phyloP scores from a whole-genome alignment of 352 stramenopile genomes.

The Phytophthora parvispora region DNA sequence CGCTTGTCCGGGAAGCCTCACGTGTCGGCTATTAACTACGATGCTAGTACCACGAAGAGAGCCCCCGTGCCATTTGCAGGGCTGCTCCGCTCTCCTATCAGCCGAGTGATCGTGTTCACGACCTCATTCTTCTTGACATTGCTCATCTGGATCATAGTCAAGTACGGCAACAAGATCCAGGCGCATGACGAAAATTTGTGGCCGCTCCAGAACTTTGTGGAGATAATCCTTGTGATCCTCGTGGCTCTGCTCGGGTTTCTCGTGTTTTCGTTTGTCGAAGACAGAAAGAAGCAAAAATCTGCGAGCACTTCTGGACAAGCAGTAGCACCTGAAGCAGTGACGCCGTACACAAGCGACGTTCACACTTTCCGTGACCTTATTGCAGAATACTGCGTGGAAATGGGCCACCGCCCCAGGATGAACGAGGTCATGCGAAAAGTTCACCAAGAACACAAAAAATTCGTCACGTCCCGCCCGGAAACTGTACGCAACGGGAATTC shows the following conservation, averaged over 20 bases:
- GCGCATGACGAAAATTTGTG: constrained; percentile 23
- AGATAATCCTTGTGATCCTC: constrained; percentile 36
- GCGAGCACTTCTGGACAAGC: background rate
- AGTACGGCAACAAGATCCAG: constrained; percentile 21
- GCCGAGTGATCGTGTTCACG: constrained; percentile 26
- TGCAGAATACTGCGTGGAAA: constrained; percentile 10
- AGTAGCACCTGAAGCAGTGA: background rate
- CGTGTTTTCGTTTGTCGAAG: constrained; percentile 21
- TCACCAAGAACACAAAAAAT: background rate
- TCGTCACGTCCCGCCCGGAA: background rate
- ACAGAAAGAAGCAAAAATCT: background rate
- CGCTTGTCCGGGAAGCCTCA: background rate
- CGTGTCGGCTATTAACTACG: background rate
- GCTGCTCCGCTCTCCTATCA: constrained; percentile 24
- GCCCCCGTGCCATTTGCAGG: constrained; percentile 26
- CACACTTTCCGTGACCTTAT: constrained; percentile 39
- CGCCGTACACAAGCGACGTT: background rate
- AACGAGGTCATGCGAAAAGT: constrained; percentile 5
- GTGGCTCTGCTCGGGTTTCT: constrained; percentile 23
- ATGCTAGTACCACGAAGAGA: background rate
- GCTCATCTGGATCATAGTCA: constrained; percentile 38
- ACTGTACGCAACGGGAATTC: background rate
- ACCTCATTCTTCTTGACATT: constrained; percentile 19
- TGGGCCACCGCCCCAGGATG: constrained; percentile 2
- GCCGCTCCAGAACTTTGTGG: constrained; percentile 49